Evolutionary conservation across 2,329 filamentous ascomycete genomes (phyloP).

Genomic region (Alternaria hordeiaustralica): DNA sequence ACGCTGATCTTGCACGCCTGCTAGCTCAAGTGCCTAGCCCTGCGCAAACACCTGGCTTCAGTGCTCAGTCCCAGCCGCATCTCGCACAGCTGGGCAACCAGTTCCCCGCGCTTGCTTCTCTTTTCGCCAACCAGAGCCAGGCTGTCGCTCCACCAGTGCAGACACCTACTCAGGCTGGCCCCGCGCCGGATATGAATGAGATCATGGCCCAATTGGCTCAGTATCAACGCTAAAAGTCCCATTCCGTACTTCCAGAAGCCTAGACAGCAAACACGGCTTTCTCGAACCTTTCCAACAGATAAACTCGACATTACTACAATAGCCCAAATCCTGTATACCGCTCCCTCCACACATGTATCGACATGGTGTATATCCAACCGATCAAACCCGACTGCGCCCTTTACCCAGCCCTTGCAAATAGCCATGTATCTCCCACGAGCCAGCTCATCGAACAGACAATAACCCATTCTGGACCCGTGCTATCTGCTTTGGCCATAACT

Average conservation of each 20-base stretch:
- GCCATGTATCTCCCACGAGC: conserved; percentile 2
- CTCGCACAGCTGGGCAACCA: conserved; percentile 38
- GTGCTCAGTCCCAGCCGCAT: conserved; percentile 23
- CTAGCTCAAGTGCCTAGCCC: conserved; percentile 43
- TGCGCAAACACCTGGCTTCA: conserved; percentile 33
- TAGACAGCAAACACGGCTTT: conserved; percentile 8
- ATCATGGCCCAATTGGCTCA: conserved; percentile 76
- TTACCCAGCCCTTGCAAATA: neutral
- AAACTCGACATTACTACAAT: conserved; percentile 10
- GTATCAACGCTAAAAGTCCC: conserved; percentile 58
- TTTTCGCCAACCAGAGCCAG: conserved; percentile 34
- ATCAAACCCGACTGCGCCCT: conserved; percentile 9
- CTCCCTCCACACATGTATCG: conserved; percentile 5
- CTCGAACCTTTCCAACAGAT: conserved; percentile 1
- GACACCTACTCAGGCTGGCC: conserved; percentile 33
- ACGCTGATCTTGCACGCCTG: conserved; percentile 48
- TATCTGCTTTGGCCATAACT: neutral
- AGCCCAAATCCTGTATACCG: neutral
- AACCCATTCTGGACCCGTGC: neutral
- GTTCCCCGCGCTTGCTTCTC: conserved; percentile 39
- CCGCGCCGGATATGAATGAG: conserved; percentile 65
- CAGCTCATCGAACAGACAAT: conserved; percentile 1
- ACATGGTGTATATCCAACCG: conserved; percentile 6
- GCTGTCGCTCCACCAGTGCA: conserved; percentile 38
- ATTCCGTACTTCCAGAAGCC: neutral